A percentile compares a stretch with the other conserved stretches of the same genome.
phyloP scores from a whole-genome alignment of 768 basidiomycete species.

The Neoboletus magnificus region DNA sequence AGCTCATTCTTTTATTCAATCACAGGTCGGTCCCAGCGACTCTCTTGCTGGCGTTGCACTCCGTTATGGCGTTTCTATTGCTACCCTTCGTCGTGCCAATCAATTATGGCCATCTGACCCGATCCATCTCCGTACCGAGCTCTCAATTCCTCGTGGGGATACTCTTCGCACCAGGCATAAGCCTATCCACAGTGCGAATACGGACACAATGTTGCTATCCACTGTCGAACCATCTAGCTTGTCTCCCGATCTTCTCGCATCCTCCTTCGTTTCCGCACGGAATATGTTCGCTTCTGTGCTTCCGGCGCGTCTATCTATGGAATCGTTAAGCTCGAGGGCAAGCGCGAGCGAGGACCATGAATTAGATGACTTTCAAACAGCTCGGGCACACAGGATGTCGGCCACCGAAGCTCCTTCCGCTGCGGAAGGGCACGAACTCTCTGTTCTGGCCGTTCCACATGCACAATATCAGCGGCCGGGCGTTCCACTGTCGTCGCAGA shows the following conservation, averaged over 20 bases:
- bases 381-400: neutral
- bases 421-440: conserved; percentile 15
- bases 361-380: conserved; percentile 15
- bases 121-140: conserved; percentile 78
- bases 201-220: neutral
- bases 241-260: conserved; percentile 8
- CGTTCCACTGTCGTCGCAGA: neutral
- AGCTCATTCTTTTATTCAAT: neutral
- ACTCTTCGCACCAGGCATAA: conserved; percentile 4
- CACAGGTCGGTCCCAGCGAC: conserved; percentile 67
- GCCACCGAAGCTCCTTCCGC: neutral
- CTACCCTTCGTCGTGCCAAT: conserved; percentile 82
- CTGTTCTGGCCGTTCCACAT: conserved; percentile 1
- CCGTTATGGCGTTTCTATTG: conserved; percentile 82
- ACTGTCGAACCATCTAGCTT: neutral
- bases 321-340: conserved; percentile 28
- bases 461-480: neutral
- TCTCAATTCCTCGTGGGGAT: conserved; percentile 63
- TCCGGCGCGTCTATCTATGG: conserved; percentile 29
- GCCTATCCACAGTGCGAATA: neutral
- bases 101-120: conserved; percentile 93
- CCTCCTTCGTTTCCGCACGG: conserved; percentile 21
- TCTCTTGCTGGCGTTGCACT: conserved; percentile 85
- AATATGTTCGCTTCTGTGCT: conserved; percentile 23
- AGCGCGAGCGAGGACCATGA: conserved; percentile 31